Evolutionary conservation across 192 early-diverging fungal species (phyloP), one percentile per base, ranked within the genome.

Genomic region (Rhizophagus clarus): DNA sequence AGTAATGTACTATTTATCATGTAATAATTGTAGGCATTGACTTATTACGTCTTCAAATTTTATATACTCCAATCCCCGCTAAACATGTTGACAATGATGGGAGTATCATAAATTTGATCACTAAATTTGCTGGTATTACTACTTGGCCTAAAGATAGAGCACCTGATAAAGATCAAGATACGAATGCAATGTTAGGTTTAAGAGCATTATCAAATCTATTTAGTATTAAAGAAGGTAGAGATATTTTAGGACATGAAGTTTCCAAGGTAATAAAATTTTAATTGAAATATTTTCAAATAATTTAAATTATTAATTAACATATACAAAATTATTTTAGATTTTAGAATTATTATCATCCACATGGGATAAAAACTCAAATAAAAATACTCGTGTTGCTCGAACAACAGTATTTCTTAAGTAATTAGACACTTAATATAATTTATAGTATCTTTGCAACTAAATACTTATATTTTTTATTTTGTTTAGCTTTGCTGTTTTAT

Each of bases 21-120:
- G 17, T 56, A 28, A 40, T 40, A 40, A 82, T 83, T 67, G 66
- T 80, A 84, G 92, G 88, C 8, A 88, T 99, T 40, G 97, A 99
- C 79, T 81, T 98, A 26, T 77, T 98, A 28, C 92, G 97, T 4
- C 82, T 97, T 15, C 79, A 84, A 4, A 88, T 91, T 0, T 81
- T 95, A 4, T 84, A 88, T 64, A 85, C 90, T 2, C 82, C 88
- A 3, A 71, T 77, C 34, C 82, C 90, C 20, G 82, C 90, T 69
- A 24, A 49, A 63, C 61, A 61, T n/a, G 15, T n/a, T 12, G 67
- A 71, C 11, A 28, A 70, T 22, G 37, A 49, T 45, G 62, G 26
- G 17, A 63, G 26, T 34, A 71, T 79, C 8, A n/a, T 79, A 61
- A 24, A 71, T 32, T 29, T 79, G 22, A 37, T 79, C 4, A 37